Base-by-base conservation (phyloP, 2,329 filamentous ascomycete species). In the Aureobasidium vineae region DNA sequence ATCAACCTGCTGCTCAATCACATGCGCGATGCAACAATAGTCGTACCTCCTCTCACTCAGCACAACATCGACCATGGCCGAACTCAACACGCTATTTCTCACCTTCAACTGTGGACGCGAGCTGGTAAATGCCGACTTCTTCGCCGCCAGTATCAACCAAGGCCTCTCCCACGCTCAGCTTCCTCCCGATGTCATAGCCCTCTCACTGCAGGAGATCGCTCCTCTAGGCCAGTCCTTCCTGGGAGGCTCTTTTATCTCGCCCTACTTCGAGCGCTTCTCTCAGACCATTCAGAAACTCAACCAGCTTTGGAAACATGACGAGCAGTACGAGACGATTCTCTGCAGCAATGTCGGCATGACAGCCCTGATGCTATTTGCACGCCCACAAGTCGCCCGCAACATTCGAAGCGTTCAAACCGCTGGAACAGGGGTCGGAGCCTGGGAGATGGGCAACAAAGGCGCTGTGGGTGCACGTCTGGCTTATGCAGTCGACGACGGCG, bases 401-500 rank as follows among this genome's bases (percentile, higher is more conserved):
- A 80, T 97, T 61, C 79, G 80, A 63, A 81, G 85, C 72, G 80
- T 95, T n/a, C 85, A 91, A 70, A 88, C 86, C n/a, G 91, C 90
- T 2, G 90, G 90, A 63, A 89, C 92, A 2, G 93, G 95, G 0
- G 90, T 97, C 57, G 95, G 95, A 0, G 77, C 92, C 0, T 88
- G 88, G 67, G 89, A 94, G 59, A 95, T 97, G 89, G 95, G 92
- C 19, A 97, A 97, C 77, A 99, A 99, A 78, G 95, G 94, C 36
- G 94, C 92, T 3, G 90, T 96, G 0, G 95, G 90, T 0, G 82
- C 94, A 68, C 84, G 92, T 40, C 78, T 95, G 50, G 83, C 86
- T 16, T 89, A 91, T 72, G 72, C 77, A 89, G 72, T 73, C 77
- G 21, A 72, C 72, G 45, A 57, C 6, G 79, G 80, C 47, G 76